Evolutionary conservation across 768 basidiomycete species (phyloP).

Genomic region (Daedalea quercina): DNA sequence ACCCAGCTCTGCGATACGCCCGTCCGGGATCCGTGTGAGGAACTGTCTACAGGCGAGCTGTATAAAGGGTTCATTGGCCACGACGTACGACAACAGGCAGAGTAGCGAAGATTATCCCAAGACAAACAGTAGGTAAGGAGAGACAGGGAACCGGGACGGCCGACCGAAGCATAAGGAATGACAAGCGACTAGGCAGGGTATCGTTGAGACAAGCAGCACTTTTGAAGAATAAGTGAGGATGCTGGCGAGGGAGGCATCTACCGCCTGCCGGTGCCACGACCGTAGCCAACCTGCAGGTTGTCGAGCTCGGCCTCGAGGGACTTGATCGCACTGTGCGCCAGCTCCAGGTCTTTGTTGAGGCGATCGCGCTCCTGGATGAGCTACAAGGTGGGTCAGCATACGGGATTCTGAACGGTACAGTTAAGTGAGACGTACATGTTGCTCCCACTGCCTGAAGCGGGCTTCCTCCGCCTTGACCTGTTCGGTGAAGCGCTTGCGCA

Average conservation of each 20-base stretch:
- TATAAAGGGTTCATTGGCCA: no score
- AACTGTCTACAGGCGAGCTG: no score
- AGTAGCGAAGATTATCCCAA: background rate
- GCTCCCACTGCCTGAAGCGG: conserved; percentile 98
- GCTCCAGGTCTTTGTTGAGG: conserved; percentile 97
- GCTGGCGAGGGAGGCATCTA: conserved; percentile 22
- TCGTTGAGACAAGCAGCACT: background rate
- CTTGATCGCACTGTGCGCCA: conserved; percentile 89
- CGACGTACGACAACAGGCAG: background rate
- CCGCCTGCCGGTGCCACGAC: conserved; percentile 64
- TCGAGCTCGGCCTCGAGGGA: conserved; percentile 86
- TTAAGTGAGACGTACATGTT: conserved; percentile 61
- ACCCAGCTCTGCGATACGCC: no score
- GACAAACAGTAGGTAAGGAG: background rate
- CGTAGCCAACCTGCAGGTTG: conserved; percentile 81
- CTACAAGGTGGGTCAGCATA: conserved; percentile 34
- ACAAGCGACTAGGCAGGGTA: background rate
- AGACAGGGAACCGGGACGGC: background rate
- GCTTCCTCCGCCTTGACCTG: conserved; percentile 99
- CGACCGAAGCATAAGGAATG: background rate
- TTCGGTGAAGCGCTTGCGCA: conserved; percentile 97
- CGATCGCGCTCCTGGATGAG: conserved; percentile 98
- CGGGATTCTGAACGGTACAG: background rate
- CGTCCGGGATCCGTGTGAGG: no score
- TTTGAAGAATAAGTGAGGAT: background rate